Evolutionary conservation across 1,139 yeast species (phyloP).

Genomic region (Zygosaccharomyces sapae): DNA sequence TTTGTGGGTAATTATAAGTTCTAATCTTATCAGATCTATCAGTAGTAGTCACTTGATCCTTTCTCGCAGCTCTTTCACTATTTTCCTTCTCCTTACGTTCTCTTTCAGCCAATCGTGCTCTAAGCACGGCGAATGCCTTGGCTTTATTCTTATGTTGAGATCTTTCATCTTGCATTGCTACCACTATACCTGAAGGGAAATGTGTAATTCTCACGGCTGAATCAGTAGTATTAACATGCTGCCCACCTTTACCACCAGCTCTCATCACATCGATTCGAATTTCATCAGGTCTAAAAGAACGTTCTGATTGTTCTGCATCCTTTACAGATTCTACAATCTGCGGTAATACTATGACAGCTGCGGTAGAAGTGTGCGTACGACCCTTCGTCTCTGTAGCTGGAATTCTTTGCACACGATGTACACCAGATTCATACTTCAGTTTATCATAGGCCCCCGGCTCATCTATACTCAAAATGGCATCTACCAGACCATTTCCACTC

Average conservation of each 20-base stretch:
- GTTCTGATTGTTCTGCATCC: constrained; percentile 57
- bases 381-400: constrained; percentile 95
- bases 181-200: constrained; percentile 84
- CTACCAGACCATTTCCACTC: constrained; percentile 64
- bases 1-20: constrained; percentile 90
- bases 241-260: constrained; percentile 97
- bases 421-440: constrained; percentile 86
- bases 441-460: constrained; percentile 72
- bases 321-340: constrained; percentile 54
- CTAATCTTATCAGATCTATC: constrained; percentile 91
- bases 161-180: constrained; percentile 89
- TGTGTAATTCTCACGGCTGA: constrained; percentile 94
- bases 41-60: constrained; percentile 81
- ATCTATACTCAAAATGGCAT: constrained; percentile 71
- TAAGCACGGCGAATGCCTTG: constrained; percentile 75
- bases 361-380: constrained; percentile 90
- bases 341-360: constrained; percentile 92
- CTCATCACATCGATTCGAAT: constrained; percentile 92
- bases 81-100: constrained; percentile 65
- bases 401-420: constrained; percentile 90
- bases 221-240: constrained; percentile 96
- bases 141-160: constrained; percentile 95
- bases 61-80: constrained; percentile 63
- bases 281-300: constrained; percentile 81
- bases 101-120: constrained; percentile 79